Evolutionary conservation across 352 stramenopile genomes (phyloP), one percentile per base, ranked within the genome.

Genomic region (Globisporangium spiculum): DNA sequence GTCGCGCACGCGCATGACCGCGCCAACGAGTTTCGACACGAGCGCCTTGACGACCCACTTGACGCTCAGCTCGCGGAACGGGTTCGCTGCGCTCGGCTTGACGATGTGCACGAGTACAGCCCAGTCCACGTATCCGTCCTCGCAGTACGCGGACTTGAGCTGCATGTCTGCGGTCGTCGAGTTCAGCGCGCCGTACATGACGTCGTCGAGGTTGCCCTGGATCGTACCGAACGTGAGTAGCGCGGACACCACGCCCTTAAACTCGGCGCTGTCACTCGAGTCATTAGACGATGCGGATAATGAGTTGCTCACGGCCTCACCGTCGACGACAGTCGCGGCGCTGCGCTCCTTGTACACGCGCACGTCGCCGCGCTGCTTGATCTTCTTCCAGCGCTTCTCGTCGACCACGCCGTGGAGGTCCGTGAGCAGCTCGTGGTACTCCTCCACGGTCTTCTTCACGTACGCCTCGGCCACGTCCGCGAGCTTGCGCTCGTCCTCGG

Each of bases 101-200:
- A 69, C 54, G 26, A 92, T 66, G n/a, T 72, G 66, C 0, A 68
- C 65, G 2, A 92, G 60, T 26, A 90, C 74, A 10, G 69, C 75
- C 38, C 72, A 77, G 70, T 92, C 81, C 27, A 74, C 67, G 60
- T 86, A 84, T 60, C 82, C 81, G 60, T 84, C 77, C 3, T 63
- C 52, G 57, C 79, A 73, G 68, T 87, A 89, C 27, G 79, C 73
- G 0, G 80, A 75, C 68, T 83, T 85, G 65, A 91, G 81, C 22
- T 69, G 64, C 77, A 89, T 83, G 41, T 75, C 70, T 6, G 77
- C 74, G 53, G 78, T 80, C 22, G 74, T 86, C 41, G 79, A 73
- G 69, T 78, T 76, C 46, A 88, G 70, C 34, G 82, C 70, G 16
- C 78, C 81, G 69, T 89, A 92, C 67, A 89, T 76, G 48, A 88